phyloP scores from a whole-genome alignment of 257 asterid species.

The Solanum habrochaites region DNA sequence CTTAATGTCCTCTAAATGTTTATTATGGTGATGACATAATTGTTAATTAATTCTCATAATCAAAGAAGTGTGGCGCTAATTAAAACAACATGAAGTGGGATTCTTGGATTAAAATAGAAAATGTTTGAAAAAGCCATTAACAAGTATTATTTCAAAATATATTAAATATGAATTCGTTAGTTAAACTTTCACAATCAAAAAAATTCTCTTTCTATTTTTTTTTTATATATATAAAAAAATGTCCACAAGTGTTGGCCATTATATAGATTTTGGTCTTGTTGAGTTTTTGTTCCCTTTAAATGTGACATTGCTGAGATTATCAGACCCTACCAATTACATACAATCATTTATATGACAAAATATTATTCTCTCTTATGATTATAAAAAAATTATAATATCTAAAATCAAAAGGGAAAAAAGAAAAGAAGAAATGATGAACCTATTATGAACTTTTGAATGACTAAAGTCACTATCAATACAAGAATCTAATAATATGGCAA shows the following conservation, averaged over 20 bases:
- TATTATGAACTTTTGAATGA: neutral
- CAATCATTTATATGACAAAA: neutral
- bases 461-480: neutral
- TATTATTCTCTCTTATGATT: neutral
- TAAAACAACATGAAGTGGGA: neutral
- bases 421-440: neutral
- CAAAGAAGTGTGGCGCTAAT: neutral
- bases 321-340: constrained; percentile 2
- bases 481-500: neutral
- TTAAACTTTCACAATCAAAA: neutral
- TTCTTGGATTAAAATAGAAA: neutral
- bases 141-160: neutral
- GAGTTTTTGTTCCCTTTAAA: neutral
- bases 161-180: neutral
- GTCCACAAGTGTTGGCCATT: neutral
- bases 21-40: neutral
- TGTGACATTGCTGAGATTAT: neutral
- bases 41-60: neutral
- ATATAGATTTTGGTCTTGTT: neutral
- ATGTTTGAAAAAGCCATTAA: neutral
- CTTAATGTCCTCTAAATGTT: neutral
- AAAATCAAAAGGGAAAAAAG: neutral
- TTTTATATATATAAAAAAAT: neutral
- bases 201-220: neutral
- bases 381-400: neutral